Conservation (phyloP, 1,284 basidiomycete species). For the Rhodotorula sp. region DNA sequence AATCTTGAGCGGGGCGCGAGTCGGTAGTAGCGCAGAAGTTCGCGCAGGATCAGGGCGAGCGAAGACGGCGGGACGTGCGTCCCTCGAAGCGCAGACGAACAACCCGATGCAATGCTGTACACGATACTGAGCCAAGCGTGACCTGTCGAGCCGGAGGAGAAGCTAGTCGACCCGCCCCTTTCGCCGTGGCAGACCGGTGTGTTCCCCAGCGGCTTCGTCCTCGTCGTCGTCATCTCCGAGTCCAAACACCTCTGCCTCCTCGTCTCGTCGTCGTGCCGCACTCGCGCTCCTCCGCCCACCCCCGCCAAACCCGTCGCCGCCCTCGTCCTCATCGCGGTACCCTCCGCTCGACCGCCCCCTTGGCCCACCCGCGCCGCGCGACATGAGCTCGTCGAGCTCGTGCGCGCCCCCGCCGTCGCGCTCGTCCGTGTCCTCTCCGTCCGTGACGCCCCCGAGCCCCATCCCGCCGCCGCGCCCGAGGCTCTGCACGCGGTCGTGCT, state of each 20-base stretch:
- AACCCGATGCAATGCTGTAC: neutral
- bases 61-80: neutral
- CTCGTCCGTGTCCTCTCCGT: neutral
- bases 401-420: conserved; percentile 28
- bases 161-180: conserved; percentile 3
- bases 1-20: no score
- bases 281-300: conserved; percentile 47
- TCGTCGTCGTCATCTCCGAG: conserved; percentile 54
- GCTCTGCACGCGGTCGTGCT: conserved; percentile 52
- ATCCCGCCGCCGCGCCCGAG: conserved; percentile 32
- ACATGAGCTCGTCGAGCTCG: conserved; percentile 42
- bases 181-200: neutral
- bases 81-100: no score
- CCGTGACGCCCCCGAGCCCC: conserved; percentile 13
- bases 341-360: conserved; percentile 19
- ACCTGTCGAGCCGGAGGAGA: neutral
- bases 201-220: conserved; percentile 40
- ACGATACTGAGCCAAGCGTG: neutral
- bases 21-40: no score
- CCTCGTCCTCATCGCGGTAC: conserved; percentile 41
- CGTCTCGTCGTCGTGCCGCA: neutral
- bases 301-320: conserved; percentile 48
- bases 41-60: no score
- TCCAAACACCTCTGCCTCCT: conserved; percentile 54
- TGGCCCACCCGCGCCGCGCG: conserved; percentile 41